These are phyloP conservation scores for Acrocalymma vagum DNA, from an alignment of 2,329 filamentous ascomycete species.

Conservation along the genomic window DNA sequence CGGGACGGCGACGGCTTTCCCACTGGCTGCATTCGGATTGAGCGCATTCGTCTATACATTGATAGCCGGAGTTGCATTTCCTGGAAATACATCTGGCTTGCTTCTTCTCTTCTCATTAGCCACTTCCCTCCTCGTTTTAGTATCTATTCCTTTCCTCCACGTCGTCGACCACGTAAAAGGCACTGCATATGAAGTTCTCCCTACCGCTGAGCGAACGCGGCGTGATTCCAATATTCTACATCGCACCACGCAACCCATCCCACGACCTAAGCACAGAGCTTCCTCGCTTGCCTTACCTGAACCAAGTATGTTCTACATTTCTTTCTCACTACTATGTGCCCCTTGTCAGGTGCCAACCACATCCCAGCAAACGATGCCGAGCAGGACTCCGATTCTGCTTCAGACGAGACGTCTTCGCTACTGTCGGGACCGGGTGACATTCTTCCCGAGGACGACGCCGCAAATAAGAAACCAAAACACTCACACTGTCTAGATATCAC, in stretches of 20 bases:
- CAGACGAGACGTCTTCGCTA: slow-evolving; percentile 82
- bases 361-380: slow-evolving; percentile 44
- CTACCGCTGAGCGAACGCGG: slow-evolving; percentile 57
- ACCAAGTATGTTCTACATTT: slow-evolving; percentile 67
- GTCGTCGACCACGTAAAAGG: slow-evolving; percentile 72
- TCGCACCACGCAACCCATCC: slow-evolving; percentile 59
- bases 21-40: slow-evolving; percentile 89
- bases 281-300: slow-evolving; percentile 56
- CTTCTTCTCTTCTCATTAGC: slow-evolving; percentile 81
- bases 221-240: slow-evolving; percentile 55
- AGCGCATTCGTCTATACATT: slow-evolving; percentile 97
- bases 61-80: slow-evolving; percentile 78
- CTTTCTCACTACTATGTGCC: slow-evolving; percentile 16
- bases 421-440: slow-evolving; percentile 72
- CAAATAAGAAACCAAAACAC: slow-evolving; percentile 74
- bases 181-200: slow-evolving; percentile 65
- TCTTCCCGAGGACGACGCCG: slow-evolving; percentile 53
- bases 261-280: slow-evolving; percentile 52
- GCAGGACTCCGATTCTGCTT: slow-evolving; percentile 54
- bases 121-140: slow-evolving; percentile 77
- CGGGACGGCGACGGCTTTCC: slow-evolving; percentile 93
- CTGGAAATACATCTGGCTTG: slow-evolving; percentile 83
- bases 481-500: slow-evolving; percentile 90
- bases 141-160: slow-evolving; percentile 85
- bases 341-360: slow-evolving; percentile 43